Conservation (phyloP, 163 green algal genomes). For the Scenedesmus sp. region DNA sequence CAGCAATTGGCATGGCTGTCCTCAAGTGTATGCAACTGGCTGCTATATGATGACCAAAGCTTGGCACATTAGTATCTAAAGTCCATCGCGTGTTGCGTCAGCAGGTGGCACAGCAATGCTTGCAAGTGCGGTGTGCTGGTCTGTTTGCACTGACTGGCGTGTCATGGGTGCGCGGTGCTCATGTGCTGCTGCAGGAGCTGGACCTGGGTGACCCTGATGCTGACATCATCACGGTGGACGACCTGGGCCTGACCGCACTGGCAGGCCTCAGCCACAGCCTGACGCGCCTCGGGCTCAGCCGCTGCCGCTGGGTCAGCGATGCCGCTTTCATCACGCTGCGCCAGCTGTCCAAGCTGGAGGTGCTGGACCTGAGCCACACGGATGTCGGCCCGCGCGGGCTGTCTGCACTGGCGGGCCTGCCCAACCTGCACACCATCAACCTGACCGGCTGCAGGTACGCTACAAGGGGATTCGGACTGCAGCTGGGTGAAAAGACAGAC, state of each 20-base stretch:
- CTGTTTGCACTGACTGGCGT: background rate
- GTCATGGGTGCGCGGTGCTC: background rate
- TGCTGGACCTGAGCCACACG: constrained; percentile 39
- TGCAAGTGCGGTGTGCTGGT: background rate
- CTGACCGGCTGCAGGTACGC: constrained; percentile 47
- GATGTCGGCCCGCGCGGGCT: constrained; percentile 44
- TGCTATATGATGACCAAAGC: too few relatives aligned
- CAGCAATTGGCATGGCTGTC: too few relatives aligned
- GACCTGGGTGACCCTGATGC: constrained; percentile 50
- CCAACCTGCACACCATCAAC: constrained; percentile 32
- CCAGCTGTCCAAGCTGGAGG: constrained; percentile 30
- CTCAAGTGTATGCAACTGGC: too few relatives aligned
- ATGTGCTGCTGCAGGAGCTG: constrained; percentile 33
- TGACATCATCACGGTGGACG: constrained; percentile 56
- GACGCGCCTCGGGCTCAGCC: constrained; percentile 22
- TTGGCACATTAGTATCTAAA: too few relatives aligned
- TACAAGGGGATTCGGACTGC: background rate
- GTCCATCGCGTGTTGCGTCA: too few relatives aligned
- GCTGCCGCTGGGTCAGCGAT: constrained; percentile 53
- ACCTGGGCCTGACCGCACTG: constrained; percentile 40
- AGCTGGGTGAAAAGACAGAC: background rate
- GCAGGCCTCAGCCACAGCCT: constrained; percentile 34
- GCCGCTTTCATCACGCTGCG: constrained; percentile 22
- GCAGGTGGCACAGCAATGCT: too few relatives aligned
- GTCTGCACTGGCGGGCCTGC: constrained; percentile 19